Percentiles rank a stretch among this genome's conserved stretches.
Conservation (phyloP, 2,329 filamentous ascomycete species). For the Cladosporium sp. region DNA sequence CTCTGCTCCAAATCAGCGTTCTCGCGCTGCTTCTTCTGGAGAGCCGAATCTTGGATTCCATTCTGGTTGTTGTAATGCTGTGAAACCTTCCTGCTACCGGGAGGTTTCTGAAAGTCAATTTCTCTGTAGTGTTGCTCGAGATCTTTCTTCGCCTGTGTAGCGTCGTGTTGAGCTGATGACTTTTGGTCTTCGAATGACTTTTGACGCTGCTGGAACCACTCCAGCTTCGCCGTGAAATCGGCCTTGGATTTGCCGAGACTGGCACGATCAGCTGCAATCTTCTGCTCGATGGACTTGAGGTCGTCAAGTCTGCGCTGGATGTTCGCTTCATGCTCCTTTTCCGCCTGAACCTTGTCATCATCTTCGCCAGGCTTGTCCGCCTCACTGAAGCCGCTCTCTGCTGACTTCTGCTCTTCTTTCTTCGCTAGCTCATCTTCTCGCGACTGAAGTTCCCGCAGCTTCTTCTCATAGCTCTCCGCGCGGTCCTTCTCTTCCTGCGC, state of each 20-base stretch:
- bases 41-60: neutral
- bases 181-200: conserved; percentile 9
- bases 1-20: conserved; percentile 11
- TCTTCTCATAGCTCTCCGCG: conserved; percentile 12
- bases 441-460: conserved; percentile 14
- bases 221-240: conserved; percentile 1
- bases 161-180: neutral
- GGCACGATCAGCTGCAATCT: conserved; percentile 6
- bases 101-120: neutral
- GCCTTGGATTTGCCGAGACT: conserved; percentile 2
- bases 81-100: neutral
- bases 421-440: conserved; percentile 14
- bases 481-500: conserved; percentile 8
- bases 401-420: conserved; percentile 10
- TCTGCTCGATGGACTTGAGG: conserved; percentile 4
- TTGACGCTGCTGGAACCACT: conserved; percentile 14
- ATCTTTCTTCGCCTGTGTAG: conserved; percentile 3
- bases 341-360: neutral
- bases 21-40: conserved; percentile 12
- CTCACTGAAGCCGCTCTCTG: neutral
- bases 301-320: conserved; percentile 16
- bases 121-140: conserved; percentile 7
- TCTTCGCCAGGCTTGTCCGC: neutral
- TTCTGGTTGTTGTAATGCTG: neutral
- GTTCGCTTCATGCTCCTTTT: conserved; percentile 3